Evolutionary conservation across 2,329 filamentous ascomycete species (phyloP), one percentile per base, ranked within the genome.

Genomic region (Aspergillus sp.): DNA sequence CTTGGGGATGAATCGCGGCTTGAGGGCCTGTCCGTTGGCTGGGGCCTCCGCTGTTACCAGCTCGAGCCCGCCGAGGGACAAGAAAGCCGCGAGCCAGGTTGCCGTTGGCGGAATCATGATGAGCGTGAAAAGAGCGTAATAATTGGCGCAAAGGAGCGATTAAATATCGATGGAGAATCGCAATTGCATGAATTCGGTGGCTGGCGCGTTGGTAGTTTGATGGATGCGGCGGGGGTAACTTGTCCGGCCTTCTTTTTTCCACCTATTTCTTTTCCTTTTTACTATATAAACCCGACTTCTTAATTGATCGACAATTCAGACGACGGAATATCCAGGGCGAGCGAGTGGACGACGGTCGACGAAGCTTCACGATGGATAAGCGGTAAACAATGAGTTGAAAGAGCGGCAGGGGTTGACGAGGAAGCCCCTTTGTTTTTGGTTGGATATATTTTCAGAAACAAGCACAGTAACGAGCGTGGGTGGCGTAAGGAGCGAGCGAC

Each of bases 1-100:
- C 30, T 62, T 65, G 10, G 67, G 62, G 48, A 69, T 63, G 57
- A 65, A 70, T 30, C 65, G 68, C 35, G 71, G 71, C 38, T 63
- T 67, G 43, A 68, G 58, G 16, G 62, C 61, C 47, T 63, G 60
- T 10, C 60, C 59, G 47, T 59, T 53, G 14, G 59, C 49, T 6
- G 57, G 54, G 33, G 64, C 62, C 45, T 65, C 57, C 32, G 70
- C 70, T 46, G 63, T 58, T 51, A 66, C 67, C 43, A 71, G 60
- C 48, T 71, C 56, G 33, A 68, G 48, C 45, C 66, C 63, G 46
- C 69, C 70, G 14, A 71, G 53, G 45, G 68, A 67, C 51, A 67
- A 51, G 22, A 71, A 63, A 44, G 65, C 68, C 49, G 65, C 62
- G 40, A 73, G 55, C 19, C 68, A 52, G 35, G 68, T 63, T 36